Evolutionary conservation across 768 basidiomycete genomes (phyloP).

Genomic region (Phlegmacium glaucopus): DNA sequence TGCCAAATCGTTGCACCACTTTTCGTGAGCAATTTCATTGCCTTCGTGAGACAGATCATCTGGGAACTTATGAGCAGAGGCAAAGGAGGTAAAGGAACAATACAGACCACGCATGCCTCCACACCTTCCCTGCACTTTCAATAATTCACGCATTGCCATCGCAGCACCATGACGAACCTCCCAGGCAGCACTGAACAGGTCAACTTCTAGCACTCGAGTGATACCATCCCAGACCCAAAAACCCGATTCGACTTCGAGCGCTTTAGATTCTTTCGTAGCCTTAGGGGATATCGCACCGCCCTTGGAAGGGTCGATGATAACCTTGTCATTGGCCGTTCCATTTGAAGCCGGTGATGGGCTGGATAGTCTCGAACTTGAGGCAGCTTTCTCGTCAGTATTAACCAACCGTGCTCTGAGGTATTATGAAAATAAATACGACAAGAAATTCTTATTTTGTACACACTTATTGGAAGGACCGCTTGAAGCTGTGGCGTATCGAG

Average conservation of each 20-base stretch:
- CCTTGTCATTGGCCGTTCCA: slow-evolving; percentile 50
- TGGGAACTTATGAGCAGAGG: slow-evolving; percentile 19
- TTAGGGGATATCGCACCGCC: slow-evolving; percentile 84
- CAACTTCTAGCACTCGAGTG: slow-evolving; percentile 74
- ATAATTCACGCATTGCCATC: slow-evolving; percentile 83
- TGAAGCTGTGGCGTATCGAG: slow-evolving; percentile 61
- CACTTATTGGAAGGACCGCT: slow-evolving; percentile 60
- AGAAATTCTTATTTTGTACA: slow-evolving; percentile 10
- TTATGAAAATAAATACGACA: background rate
- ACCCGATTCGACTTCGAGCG: slow-evolving; percentile 70
- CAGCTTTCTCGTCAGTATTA: slow-evolving; percentile 54
- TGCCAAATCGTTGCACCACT: slow-evolving; percentile 88
- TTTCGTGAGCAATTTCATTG: slow-evolving; percentile 69
- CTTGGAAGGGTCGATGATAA: slow-evolving; percentile 75
- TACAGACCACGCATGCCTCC: slow-evolving; percentile 75
- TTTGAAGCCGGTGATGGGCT: slow-evolving; percentile 45
- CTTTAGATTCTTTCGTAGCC: slow-evolving; percentile 70
- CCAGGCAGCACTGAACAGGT: slow-evolving; percentile 85
- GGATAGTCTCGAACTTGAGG: slow-evolving; percentile 50
- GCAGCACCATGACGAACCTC: slow-evolving; percentile 94
- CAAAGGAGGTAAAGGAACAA: background rate
- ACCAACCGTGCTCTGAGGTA: slow-evolving; percentile 65
- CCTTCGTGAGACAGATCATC: slow-evolving; percentile 50
- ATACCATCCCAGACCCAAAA: slow-evolving; percentile 88
- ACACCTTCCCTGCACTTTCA: slow-evolving; percentile 78